Base-by-base conservation (phyloP, 148 eudicot genomes). In the Cornus controversa region DNA sequence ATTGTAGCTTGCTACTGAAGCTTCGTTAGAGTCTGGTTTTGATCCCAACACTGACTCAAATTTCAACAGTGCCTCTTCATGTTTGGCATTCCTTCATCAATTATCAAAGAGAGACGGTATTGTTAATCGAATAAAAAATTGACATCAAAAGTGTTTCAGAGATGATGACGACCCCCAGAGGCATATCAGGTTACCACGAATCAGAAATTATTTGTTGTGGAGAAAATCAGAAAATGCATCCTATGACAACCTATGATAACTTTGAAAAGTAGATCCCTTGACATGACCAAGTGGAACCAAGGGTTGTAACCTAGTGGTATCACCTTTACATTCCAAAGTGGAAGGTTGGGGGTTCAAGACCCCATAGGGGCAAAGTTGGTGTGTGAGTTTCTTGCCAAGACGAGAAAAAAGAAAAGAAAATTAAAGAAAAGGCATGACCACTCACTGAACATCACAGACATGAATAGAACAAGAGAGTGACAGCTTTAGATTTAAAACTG, bases 41-140 rank as follows among this genome's bases (percentile, higher is more conserved):
- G 97, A 91, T 72, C 98, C 99, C 76, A 95, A 77, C 15, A 93
- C 98, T 1, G 98, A 96, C 87, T 96, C 99, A 70, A 96, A 93
- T 75, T 88, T 96, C 80, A 88, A 95, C 74, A 89, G 81, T 9
- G 99, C 97, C 57, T 85, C 93, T 81, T 96, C 99, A 79, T 93
- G 91, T 72, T 96, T 91, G 5, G 85, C 97, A 23, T 62, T 85
- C 88, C 99, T 93, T 82, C 16, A 65, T 27, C 40, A 64, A 16
- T 76, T 60, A 69, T 77, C 37, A 67, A 69, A 11, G 31, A 34
- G 36, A 72, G 57, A 29, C 9, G 6, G 0, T 28, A 18, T 7
- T 16, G 36, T 75, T 23, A 60, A 40, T 20, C 10, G 24, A 36
- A 1, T 18, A 15, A 62, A 67, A 66, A 23, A 22, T 10, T 16